Evolutionary conservation across 1,284 basidiomycete genomes (phyloP).

Genomic region (Pseudozyma sp.): DNA sequence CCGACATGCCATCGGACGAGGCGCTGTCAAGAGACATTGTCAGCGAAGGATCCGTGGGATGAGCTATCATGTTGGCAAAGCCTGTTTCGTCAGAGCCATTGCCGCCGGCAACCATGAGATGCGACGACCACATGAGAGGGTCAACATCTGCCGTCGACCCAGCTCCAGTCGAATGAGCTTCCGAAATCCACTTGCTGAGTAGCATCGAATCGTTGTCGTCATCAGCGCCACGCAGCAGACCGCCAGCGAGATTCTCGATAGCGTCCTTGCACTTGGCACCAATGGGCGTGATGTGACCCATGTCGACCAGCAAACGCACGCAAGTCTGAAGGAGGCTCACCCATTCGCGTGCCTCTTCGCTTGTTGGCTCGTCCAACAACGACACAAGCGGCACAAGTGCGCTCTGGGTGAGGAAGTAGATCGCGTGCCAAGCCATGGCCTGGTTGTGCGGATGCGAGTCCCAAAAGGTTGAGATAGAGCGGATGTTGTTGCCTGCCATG

Average conservation of each 20-base stretch:
- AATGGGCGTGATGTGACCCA: conserved; percentile 47
- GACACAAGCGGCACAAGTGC: conserved; percentile 49
- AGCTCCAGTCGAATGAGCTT: conserved; percentile 13
- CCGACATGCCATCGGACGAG: conserved; percentile 50
- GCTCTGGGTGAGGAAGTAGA: conserved; percentile 53
- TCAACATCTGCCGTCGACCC: conserved; percentile 23
- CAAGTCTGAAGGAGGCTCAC: conserved; percentile 37
- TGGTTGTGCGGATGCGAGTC: conserved; percentile 52
- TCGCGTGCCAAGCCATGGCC: conserved; percentile 52
- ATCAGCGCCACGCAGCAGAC: conserved; percentile 20
- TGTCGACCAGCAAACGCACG: conserved; percentile 41
- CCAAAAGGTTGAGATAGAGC: conserved; percentile 51
- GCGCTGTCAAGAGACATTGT: conserved; percentile 47
- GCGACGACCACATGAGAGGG: conserved; percentile 43
- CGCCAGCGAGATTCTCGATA: conserved; percentile 40
- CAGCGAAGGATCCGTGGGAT: conserved; percentile 41
- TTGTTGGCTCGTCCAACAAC: conserved; percentile 41
- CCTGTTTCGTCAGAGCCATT: conserved; percentile 17
- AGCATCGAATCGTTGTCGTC: conserved; percentile 33
- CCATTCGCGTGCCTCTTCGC: conserved; percentile 43
- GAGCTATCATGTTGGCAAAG: conserved; percentile 21
- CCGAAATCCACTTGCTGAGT: conserved; percentile 35
- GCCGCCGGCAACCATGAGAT: conserved; percentile 24
- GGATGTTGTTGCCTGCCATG: conserved; percentile 48
- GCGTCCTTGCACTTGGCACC: conserved; percentile 52